A percentile compares a stretch with the other conserved stretches of the same genome.
phyloP scores from a whole-genome alignment of 2,329 filamentous ascomycete genomes.

The Tolypocladium album region DNA sequence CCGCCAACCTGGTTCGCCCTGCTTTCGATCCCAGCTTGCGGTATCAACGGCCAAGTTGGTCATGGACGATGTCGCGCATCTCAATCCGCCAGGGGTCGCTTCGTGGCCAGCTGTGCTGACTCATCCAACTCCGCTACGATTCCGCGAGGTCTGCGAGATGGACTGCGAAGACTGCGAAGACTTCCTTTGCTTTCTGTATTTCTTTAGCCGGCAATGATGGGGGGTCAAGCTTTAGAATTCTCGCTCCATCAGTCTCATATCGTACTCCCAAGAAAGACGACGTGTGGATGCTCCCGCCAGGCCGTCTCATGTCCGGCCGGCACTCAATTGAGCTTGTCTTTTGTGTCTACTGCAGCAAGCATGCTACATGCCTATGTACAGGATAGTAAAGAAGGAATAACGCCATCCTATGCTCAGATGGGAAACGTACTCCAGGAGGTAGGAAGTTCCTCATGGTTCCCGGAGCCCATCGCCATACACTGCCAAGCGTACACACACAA shows the following conservation, averaged over 20 bases:
- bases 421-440: background rate
- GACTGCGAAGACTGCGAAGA: background rate
- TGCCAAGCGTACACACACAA: background rate
- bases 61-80: background rate
- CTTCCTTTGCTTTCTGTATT: background rate
- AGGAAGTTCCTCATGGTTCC: background rate
- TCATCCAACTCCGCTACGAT: background rate
- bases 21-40: background rate
- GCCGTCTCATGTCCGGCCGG: background rate
- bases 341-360: background rate
- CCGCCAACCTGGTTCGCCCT: background rate
- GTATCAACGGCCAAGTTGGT: background rate
- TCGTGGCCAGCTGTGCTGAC: background rate
- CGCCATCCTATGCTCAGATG: background rate
- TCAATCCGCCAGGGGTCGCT: background rate
- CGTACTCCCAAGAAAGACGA: no score
- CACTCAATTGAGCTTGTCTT: background rate
- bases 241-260: background rate
- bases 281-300: background rate
- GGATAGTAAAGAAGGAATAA: background rate
- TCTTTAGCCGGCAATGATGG: background rate
- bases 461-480: background rate
- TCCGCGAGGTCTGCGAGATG: background rate
- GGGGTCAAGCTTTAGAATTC: background rate
- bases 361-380: background rate